These are phyloP conservation scores for Fraxinus albicans DNA, from an alignment of 305 asterid species.

Conservation along the genomic window DNA sequence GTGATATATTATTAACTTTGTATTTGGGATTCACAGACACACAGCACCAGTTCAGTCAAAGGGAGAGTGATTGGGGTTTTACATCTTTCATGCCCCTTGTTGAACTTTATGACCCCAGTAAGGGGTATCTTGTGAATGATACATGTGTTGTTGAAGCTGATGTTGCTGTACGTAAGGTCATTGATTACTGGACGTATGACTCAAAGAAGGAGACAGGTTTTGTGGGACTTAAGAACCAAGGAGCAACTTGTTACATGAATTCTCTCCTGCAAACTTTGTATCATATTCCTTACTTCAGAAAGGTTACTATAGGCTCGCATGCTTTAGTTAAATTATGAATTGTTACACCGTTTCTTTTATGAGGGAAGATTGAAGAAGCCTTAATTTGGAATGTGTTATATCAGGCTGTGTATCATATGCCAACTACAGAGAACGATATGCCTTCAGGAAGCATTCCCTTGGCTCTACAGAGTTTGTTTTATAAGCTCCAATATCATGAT, in stretches of 20 bases:
- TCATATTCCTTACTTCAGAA: constrained; percentile 89
- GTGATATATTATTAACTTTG: background rate
- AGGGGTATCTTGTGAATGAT: constrained; percentile 78
- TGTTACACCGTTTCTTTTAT: constrained; percentile 15
- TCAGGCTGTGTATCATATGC: constrained; percentile 99
- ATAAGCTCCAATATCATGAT: constrained; percentile 82
- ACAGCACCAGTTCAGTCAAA: constrained; percentile 47
- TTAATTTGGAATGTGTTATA: constrained; percentile 25
- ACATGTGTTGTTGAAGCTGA: constrained; percentile 83
- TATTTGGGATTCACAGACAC: constrained; percentile 38
- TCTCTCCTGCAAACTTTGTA: constrained; percentile 87
- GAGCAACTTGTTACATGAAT: constrained; percentile 95
- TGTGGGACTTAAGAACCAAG: constrained; percentile 95
- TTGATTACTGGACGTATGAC: constrained; percentile 80
- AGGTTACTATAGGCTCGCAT: constrained; percentile 46
- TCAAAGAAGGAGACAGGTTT: constrained; percentile 92
- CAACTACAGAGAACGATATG: constrained; percentile 88
- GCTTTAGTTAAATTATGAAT: constrained; percentile 18
- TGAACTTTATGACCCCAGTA: constrained; percentile 56
- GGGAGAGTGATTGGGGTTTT: constrained; percentile 66
- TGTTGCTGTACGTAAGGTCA: constrained; percentile 78
- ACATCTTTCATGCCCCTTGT: constrained; percentile 59
- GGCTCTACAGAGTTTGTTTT: constrained; percentile 91
- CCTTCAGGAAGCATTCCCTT: constrained; percentile 93
- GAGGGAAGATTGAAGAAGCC: constrained; percentile 26